phyloP scores from a whole-genome alignment of 805 yeast genomes.

The Pichia insulana region DNA sequence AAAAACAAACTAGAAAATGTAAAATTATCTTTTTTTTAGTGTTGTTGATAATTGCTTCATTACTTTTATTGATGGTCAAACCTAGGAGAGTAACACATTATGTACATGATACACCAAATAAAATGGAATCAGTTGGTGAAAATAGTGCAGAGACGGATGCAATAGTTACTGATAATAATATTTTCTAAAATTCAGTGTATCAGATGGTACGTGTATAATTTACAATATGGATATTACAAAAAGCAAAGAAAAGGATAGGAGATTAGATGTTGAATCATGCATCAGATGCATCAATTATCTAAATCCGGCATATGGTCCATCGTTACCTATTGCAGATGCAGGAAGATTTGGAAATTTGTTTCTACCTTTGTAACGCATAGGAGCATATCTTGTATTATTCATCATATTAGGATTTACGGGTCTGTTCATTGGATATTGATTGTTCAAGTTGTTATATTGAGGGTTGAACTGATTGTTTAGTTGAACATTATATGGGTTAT shows the following conservation, averaged over 20 bases:
- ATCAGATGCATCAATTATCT: slow-evolving; percentile 6
- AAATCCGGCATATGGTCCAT: slow-evolving; percentile 36
- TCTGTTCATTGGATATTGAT: too few relatives aligned
- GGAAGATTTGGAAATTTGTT: slow-evolving; percentile 15
- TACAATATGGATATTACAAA: background rate
- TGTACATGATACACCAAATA: slow-evolving; percentile 15
- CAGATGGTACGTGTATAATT: background rate
- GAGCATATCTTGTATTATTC: slow-evolving; percentile 10
- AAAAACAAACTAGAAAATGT: slow-evolving; percentile 84
- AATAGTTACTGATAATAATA: too few relatives aligned
- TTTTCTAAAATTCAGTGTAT: too few relatives aligned
- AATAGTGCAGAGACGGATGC: background rate
- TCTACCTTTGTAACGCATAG: slow-evolving; percentile 10
- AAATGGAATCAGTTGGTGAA: background rate
- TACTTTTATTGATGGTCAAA: slow-evolving; percentile 62
- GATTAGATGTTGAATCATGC: background rate
- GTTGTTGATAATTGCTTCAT: slow-evolving; percentile 60
- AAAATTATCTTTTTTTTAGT: slow-evolving; percentile 69
- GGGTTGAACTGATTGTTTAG: slow-evolving; percentile 6
- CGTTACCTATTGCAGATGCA: slow-evolving; percentile 21
- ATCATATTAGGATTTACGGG: slow-evolving; percentile 1
- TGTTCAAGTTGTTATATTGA: background rate
- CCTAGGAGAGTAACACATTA: slow-evolving; percentile 34
- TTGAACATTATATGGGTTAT: slow-evolving; percentile 8
- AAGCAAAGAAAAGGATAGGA: background rate